Base-by-base conservation (phyloP, 345 rosid species). In the Heritiera littoralis region DNA sequence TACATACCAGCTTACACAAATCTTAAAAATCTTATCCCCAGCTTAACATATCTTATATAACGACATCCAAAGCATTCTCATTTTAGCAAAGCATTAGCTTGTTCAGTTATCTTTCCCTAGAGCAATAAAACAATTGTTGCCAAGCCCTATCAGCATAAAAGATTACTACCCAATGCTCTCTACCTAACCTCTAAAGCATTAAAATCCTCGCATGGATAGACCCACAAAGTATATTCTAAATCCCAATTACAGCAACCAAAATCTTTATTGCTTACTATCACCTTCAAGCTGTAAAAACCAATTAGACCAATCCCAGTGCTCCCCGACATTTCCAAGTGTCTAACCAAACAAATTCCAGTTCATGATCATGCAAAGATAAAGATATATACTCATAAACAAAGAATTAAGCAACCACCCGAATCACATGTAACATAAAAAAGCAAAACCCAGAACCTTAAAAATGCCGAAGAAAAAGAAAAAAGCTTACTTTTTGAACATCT, bases 401-500 rank as follows among this genome's bases (percentile, higher is more conserved):
- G 9, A 64, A n/a, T 13, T 64, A 32, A 28, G 45, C 68, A 32
- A 14, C 41, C 14, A 63, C 41, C 41, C 3, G 3, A 1, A 30
- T 63, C 40, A 32, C 9, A 64, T 12, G n/a, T 12, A 64, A 64
- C 67, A 32, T 32, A 2, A 14, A 32, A 32, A 64, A 32, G 18
- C n/a, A 64, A 32, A 64, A 64, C 43, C 43, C 43, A 64, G 67
- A 64, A 63, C 18, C 7, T 48, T n/a, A 49, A 58, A 18, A 45
- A 32, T 10, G 41, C 43, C 8, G n/a, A 43, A 49, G 4, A 68
- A 54, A 10, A 75, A 66, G 23, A 18, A 74, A n/a, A 38, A n/a
- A 48, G 76, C 79, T 84, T 77, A 87, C 88, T 87, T 87, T 77
- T 85, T 87, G 84, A 87, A 87, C 90, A 87, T 87, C 23, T 66